A percentile compares a stretch with the other conserved stretches of the same genome.
Conservation (phyloP, 441 rosid genomes). For the Populus trichocarpa region DNA sequence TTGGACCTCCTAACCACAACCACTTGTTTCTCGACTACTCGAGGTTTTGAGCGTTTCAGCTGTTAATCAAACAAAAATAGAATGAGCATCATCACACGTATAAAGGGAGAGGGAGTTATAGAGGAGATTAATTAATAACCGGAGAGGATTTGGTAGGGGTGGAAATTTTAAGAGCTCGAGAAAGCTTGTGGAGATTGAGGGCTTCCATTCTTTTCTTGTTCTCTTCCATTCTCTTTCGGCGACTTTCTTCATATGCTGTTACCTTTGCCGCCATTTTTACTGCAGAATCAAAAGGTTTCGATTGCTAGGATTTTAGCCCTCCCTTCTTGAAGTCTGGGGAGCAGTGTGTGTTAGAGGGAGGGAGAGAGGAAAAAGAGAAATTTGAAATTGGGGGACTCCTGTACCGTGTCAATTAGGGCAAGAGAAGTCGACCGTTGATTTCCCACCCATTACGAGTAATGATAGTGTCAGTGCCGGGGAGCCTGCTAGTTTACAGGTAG, state of each 20-base stretch:
- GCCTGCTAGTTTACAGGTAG: too few relatives aligned
- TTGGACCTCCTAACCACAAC: slow-evolving; percentile 58
- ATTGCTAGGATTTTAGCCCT: background rate
- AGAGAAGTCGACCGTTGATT: background rate
- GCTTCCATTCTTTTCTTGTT: slow-evolving; percentile 76
- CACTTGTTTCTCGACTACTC: slow-evolving; percentile 34
- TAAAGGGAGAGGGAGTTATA: background rate
- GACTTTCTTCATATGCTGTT: slow-evolving; percentile 47
- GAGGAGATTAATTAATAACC: slow-evolving; percentile 15
- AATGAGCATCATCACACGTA: background rate
- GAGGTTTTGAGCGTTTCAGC: slow-evolving; percentile 39
- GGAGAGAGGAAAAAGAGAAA: background rate
- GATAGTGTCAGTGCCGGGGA: too few relatives aligned
- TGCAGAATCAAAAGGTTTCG: background rate
- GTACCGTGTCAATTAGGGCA: background rate
- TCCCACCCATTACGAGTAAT: too few relatives aligned
- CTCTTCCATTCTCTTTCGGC: slow-evolving; percentile 55
- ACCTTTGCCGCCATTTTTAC: slow-evolving; percentile 33
- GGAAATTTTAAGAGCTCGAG: slow-evolving; percentile 38
- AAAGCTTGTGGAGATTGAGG: slow-evolving; percentile 55
- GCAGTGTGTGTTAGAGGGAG: background rate
- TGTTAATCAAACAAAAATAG: slow-evolving; percentile 14
- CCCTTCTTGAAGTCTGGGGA: background rate
- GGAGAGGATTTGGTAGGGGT: slow-evolving; percentile 41
- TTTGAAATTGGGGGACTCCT: background rate